Base-by-base conservation (phyloP, 2,329 filamentous ascomycete genomes). In the Fonsecaea pedrosoi region DNA sequence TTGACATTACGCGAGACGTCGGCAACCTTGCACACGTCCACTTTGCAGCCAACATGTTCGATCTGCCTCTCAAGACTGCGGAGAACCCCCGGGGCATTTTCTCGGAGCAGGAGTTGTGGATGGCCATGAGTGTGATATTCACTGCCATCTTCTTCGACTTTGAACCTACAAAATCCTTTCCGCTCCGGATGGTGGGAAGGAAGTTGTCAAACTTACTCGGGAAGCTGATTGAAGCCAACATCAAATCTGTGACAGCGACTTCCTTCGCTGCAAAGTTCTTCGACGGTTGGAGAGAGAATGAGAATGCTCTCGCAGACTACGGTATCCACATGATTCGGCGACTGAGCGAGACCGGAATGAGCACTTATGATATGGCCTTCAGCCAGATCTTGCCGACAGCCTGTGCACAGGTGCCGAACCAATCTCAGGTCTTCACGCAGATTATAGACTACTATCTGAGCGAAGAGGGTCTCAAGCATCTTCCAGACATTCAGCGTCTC, bases 401-500 rank as follows among this genome's bases (percentile, higher is more conserved):
- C 0, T 84, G 84, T 3, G 86, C 88, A 1, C 85, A 90, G 76
- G 87, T 91, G 7, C 88, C 91, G 0, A 91, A 87, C 72, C 89
- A 93, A 75, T 88, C 86, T 1, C 86, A 91, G 73, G 82, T 90
- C 73, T 92, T 93, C 74, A 87, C 89, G 1, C 89, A 91, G 79
- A 83, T 90, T 1, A 81, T 92, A 18, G 90, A 93, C 75, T 92
- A 86, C 78, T 93, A 90, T 74, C 83, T 93, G 4, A 85, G 86
- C 0, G 78, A 84, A 0, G 78, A 85, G 37, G 85, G 87, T 71
- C 78, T 81, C 62, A 71, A 80, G 12, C 82, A 92, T 73, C 77
- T 90, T 0, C 80, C 85, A 0, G 85, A 88, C 53, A 83, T 94
- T 62, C 84, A 89, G 71, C 79, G 80, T 18, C 80, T 90, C 15